Conservation (phyloP, 768 basidiomycete genomes). For the Trametes punicea region DNA sequence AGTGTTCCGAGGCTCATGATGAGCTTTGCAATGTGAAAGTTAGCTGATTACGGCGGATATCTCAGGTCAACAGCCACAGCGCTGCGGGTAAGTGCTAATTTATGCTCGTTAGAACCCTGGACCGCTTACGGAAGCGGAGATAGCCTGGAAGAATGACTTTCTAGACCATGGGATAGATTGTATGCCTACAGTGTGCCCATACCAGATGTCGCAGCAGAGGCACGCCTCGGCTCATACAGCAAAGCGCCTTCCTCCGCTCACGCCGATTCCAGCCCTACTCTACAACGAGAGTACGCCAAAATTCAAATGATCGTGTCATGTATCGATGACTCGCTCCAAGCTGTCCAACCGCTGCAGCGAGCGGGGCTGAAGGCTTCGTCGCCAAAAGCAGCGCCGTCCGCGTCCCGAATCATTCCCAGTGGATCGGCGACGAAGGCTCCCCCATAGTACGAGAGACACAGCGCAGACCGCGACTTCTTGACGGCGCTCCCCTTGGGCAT, state of each 20-base stretch:
- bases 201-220: neutral
- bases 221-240: neutral
- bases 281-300: too few species aligned
- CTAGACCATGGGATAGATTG: neutral
- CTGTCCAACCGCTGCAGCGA: too few species aligned
- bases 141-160: slow-evolving; percentile 7
- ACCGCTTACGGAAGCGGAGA: neutral
- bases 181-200: neutral
- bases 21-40: too few species aligned
- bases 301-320: too few species aligned
- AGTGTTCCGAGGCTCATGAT: too few species aligned
- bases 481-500: neutral
- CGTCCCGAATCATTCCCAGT: too few species aligned
- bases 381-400: too few species aligned
- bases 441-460: neutral
- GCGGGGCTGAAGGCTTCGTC: neutral
- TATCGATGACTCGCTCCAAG: too few species aligned
- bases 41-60: neutral
- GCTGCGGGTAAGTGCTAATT: neutral
- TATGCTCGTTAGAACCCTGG: too few species aligned
- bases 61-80: neutral
- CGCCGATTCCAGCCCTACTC: too few species aligned
- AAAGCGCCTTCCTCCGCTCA: neutral
- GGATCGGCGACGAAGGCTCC: neutral
- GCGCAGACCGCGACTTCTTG: neutral